phyloP scores from a whole-genome alignment of 495 filamentous ascomycete genomes.

The Talaromyces trachyspermus region DNA sequence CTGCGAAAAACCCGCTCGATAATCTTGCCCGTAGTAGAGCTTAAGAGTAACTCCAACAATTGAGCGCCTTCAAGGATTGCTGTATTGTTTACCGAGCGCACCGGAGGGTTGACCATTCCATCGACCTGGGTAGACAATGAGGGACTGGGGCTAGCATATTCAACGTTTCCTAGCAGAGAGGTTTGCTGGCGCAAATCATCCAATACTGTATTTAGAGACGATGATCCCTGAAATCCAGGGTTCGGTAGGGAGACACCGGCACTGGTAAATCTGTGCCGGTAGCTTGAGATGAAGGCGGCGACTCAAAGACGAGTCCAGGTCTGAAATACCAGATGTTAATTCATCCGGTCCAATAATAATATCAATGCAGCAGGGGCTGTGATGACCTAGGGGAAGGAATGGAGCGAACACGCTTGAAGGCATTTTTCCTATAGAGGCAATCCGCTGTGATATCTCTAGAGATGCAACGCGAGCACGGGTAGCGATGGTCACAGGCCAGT shows the following conservation, averaged over 20 bases:
- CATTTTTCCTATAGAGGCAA: slow-evolving; percentile 33
- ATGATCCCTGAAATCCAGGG: slow-evolving; percentile 36
- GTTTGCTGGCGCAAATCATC: too few relatives aligned
- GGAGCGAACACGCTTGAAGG: slow-evolving; percentile 22
- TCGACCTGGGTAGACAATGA: neutral
- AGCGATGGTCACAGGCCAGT: slow-evolving; percentile 33
- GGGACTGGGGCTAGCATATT: neutral
- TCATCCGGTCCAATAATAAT: too few relatives aligned
- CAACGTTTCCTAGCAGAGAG: neutral
- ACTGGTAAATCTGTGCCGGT: slow-evolving; percentile 12
- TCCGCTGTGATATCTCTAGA: slow-evolving; percentile 14
- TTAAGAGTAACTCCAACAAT: slow-evolving; percentile 1
- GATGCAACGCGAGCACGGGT: slow-evolving; percentile 32
- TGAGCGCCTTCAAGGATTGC: slow-evolving; percentile 5
- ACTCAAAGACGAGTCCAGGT: neutral
- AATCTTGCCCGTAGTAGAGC: neutral
- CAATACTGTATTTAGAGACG: slow-evolving; percentile 24
- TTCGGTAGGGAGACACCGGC: slow-evolving; percentile 38
- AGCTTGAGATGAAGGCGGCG: neutral
- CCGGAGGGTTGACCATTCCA: slow-evolving; percentile 3
- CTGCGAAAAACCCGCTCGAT: slow-evolving; percentile 1
- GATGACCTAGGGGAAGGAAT: neutral
- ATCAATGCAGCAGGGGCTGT: too few relatives aligned
- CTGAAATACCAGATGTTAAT: neutral
- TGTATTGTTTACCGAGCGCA: slow-evolving; percentile 4